phyloP scores from a whole-genome alignment of 2,329 filamentous ascomycete species.

The Cercospora sp. region DNA sequence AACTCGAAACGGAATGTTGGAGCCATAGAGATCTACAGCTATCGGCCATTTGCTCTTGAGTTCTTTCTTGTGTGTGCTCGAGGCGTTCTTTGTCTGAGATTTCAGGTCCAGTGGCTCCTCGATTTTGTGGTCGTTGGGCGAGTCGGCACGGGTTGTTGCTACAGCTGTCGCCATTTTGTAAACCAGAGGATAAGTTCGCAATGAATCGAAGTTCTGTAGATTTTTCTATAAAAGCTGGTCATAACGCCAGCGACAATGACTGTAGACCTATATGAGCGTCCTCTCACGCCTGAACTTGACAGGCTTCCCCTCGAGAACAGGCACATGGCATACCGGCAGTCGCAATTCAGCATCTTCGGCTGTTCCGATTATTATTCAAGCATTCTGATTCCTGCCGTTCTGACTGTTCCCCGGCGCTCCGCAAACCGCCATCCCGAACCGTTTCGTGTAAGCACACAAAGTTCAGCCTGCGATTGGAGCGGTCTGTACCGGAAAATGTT shows the following conservation, averaged over 20 bases:
- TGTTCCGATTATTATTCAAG: background rate
- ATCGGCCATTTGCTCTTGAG: conserved; percentile 24
- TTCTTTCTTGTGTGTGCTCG: background rate
- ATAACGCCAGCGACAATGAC: background rate
- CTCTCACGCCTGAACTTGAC: background rate
- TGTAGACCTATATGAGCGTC: background rate
- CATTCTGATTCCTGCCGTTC: background rate
- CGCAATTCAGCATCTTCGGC: background rate
- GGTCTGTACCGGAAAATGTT: background rate
- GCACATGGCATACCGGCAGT: background rate
- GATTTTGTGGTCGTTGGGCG: background rate
- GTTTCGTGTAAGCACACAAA: background rate
- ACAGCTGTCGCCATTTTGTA: background rate
- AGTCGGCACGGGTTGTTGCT: background rate
- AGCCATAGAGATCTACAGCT: conserved; percentile 29
- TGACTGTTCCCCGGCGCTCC: background rate
- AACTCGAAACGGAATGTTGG: conserved; percentile 40
- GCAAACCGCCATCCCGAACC: background rate
- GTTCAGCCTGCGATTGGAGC: background rate
- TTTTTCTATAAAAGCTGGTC: background rate
- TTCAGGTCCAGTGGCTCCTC: background rate
- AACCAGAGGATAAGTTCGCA: background rate
- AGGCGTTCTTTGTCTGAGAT: background rate
- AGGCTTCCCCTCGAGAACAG: background rate
- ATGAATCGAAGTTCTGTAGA: too few species aligned